phyloP scores from a whole-genome alignment of 73 alveolate genomes.

The Paramecium bursaria region DNA sequence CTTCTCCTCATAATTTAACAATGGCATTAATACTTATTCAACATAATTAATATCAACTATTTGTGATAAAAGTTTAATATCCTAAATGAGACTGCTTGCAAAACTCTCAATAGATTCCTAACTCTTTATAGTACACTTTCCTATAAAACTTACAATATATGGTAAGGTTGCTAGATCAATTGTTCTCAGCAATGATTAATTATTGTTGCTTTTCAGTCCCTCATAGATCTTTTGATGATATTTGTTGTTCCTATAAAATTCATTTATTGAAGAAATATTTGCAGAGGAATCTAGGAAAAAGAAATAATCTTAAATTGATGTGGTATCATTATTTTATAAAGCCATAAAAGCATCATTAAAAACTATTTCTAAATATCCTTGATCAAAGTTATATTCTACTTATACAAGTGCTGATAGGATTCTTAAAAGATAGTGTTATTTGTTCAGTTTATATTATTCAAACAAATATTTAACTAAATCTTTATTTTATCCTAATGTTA shows the following conservation, averaged over 20 bases:
- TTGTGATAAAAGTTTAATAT: conserved; percentile 31
- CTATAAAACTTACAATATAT: conserved; percentile 50
- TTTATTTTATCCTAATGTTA: too few relatives aligned
- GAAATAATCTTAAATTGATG: conserved; percentile 22
- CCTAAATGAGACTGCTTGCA: conserved; percentile 49
- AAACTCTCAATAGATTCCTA: conserved; percentile 15
- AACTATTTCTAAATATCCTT: neutral
- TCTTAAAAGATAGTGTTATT: neutral
- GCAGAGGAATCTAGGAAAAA: conserved; percentile 33
- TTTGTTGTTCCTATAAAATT: conserved; percentile 1
- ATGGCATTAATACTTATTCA: conserved; percentile 54
- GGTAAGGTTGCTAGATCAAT: conserved; percentile 43
- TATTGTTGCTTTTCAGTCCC: neutral
- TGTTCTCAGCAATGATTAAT: conserved; percentile 26
- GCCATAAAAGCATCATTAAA: conserved; percentile 19
- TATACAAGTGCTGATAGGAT: neutral
- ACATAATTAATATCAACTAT: conserved; percentile 65
- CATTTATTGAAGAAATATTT: conserved; percentile 13
- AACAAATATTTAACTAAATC: too few relatives aligned
- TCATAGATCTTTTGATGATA: conserved; percentile 52
- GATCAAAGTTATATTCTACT: neutral
- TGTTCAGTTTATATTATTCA: neutral
- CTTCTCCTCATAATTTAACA: conserved; percentile 60
- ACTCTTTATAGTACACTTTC: conserved; percentile 6
- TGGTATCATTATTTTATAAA: conserved; percentile 12